phyloP scores from a whole-genome alignment of 2,329 filamentous ascomycete genomes.

The Grosmannia serpens region DNA sequence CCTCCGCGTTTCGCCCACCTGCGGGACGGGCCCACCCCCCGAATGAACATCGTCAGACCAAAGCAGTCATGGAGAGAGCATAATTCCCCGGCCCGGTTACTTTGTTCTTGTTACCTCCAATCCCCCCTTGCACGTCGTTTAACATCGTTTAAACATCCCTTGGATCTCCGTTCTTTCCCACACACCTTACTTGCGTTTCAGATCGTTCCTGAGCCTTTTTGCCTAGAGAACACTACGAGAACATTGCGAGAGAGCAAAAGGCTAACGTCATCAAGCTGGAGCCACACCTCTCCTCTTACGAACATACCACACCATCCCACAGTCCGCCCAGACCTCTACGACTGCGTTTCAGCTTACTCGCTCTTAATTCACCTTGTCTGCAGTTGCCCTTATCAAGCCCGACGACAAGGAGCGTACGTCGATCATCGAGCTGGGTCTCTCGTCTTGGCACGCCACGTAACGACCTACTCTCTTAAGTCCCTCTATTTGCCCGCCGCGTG shows the following conservation, averaged over 20 bases:
- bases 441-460: not conserved
- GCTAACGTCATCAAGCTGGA: slow-evolving; percentile 9
- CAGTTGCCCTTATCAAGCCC: not conserved
- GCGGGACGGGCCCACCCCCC: slow-evolving; percentile 8
- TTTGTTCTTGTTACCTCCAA: not conserved
- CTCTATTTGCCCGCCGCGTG: not conserved
- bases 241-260: not conserved
- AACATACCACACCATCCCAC: not conserved
- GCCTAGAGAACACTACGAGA: not conserved
- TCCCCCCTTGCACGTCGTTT: not conserved
- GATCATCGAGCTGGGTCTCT: not conserved
- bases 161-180: not conserved
- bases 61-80: not conserved
- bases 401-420: not conserved
- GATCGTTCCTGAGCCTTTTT: slow-evolving; percentile 6
- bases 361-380: not conserved
- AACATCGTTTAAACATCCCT: not conserved
- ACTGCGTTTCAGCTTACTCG: not conserved
- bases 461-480: not conserved
- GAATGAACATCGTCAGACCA: not conserved
- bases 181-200: slow-evolving; percentile 4
- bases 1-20: slow-evolving; percentile 12
- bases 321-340: not conserved
- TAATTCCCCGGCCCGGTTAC: not conserved
- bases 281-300: not conserved